Conservation (phyloP, 1,284 basidiomycete species). For the Grifola frondosa region DNA sequence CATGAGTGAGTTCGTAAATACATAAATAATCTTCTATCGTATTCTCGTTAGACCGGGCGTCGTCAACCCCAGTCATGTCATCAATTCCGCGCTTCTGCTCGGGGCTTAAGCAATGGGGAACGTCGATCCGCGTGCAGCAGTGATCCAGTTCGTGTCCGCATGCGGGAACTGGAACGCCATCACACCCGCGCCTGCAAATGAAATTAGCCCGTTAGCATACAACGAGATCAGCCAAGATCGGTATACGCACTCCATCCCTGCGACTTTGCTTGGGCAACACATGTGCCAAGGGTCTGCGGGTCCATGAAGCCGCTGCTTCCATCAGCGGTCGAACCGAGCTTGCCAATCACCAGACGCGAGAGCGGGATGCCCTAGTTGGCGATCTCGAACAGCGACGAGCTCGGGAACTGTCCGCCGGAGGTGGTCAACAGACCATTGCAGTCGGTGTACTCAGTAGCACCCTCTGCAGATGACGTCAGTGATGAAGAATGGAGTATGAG, state of each 20-base stretch:
- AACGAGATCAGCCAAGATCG: constrained; percentile 4
- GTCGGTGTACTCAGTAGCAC: constrained; percentile 48
- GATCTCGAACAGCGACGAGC: constrained; percentile 58
- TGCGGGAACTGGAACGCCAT: constrained; percentile 31
- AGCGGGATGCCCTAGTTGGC: constrained; percentile 51
- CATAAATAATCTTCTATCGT: background rate
- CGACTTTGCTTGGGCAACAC: constrained; percentile 51
- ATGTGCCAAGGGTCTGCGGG: constrained; percentile 50
- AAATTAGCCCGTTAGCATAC: background rate
- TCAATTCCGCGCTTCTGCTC: constrained; percentile 8
- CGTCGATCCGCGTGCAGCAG: constrained; percentile 8
- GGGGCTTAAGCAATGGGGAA: background rate
- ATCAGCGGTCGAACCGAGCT: constrained; percentile 47
- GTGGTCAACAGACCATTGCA: constrained; percentile 51
- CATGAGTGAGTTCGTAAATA: no score
- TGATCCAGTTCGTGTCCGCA: constrained; percentile 11
- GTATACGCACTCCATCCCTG: constrained; percentile 53
- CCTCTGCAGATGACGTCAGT: constrained; percentile 38
- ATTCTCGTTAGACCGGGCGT: background rate
- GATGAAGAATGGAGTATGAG: background rate
- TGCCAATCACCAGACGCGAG: constrained; percentile 58
- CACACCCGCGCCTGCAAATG: constrained; percentile 46
- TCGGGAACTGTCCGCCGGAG: constrained; percentile 49
- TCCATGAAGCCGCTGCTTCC: constrained; percentile 59
- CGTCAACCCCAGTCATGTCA: background rate